A percentile compares a stretch with the other conserved stretches of the same genome.
Conservation (phyloP, 2,329 filamentous ascomycete genomes). For the Diaporthe helianthi region DNA sequence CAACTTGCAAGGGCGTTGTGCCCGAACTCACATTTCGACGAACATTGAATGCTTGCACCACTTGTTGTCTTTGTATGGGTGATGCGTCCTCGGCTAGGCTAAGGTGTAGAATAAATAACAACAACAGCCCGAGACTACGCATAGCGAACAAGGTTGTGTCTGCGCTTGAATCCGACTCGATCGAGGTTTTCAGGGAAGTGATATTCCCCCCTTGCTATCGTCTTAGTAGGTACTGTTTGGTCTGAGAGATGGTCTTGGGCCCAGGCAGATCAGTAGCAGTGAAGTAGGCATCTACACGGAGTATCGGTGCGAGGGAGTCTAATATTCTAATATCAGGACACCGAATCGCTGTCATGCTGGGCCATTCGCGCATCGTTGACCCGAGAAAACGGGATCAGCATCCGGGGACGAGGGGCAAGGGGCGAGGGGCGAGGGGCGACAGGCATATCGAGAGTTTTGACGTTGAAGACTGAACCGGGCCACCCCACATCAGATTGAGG, state of each 20-base stretch:
- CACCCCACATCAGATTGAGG: constrained; percentile 27
- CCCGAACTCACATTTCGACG: constrained; percentile 54
- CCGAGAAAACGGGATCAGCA: constrained; percentile 24
- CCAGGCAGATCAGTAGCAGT: background rate
- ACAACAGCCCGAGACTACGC: constrained; percentile 1
- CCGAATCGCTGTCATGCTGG: background rate
- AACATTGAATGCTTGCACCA: constrained; percentile 54
- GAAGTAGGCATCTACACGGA: background rate
- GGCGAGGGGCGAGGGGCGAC: constrained; percentile 6
- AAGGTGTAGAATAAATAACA: constrained; percentile 20
- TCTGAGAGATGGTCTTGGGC: background rate
- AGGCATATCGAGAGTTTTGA: constrained; percentile 3
- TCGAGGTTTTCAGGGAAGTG: background rate
- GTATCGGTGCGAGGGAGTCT: too few relatives aligned
- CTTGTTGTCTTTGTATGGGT: constrained; percentile 43
- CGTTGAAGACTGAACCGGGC: background rate
- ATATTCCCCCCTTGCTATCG: background rate
- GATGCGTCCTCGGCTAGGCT: constrained; percentile 35
- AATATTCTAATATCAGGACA: background rate
- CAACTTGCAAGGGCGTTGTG: constrained; percentile 59
- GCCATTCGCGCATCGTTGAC: constrained; percentile 29
- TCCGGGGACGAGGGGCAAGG: background rate
- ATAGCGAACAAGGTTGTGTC: background rate
- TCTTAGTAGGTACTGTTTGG: background rate
- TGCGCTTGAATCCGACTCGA: background rate